Evolutionary conservation across 495 filamentous ascomycete species (phyloP).

Genomic region (Podospora tetraspora): DNA sequence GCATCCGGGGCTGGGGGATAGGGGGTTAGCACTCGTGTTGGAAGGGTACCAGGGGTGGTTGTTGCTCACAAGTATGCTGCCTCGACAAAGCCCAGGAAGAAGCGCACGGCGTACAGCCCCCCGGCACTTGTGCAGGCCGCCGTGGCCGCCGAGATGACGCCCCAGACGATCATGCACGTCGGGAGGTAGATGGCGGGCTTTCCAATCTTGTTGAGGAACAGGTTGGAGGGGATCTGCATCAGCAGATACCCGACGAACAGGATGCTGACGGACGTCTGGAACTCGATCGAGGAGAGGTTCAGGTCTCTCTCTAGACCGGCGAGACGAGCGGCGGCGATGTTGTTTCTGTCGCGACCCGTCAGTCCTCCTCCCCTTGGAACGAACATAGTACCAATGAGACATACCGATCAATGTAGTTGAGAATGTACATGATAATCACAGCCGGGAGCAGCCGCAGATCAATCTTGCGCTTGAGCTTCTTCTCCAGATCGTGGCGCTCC

Average conservation of each 20-base stretch:
- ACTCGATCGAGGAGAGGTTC: constrained; percentile 39
- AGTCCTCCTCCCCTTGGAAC: not conserved
- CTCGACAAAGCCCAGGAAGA: constrained; percentile 64
- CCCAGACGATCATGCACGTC: constrained; percentile 62
- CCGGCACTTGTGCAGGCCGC: constrained; percentile 56
- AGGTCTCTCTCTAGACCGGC: constrained; percentile 47
- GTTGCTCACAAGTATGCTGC: constrained; percentile 44
- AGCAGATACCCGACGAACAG: constrained; percentile 65
- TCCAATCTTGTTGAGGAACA: constrained; percentile 53
- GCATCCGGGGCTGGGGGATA: constrained; percentile 33
- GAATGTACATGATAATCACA: constrained; percentile 54
- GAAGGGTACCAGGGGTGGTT: not conserved
- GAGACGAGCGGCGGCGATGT: constrained; percentile 49
- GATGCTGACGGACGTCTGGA: constrained; percentile 61
- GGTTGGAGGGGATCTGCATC: constrained; percentile 57
- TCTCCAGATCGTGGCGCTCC: constrained; percentile 44
- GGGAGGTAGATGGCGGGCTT: constrained; percentile 63
- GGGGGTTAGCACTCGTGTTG: not conserved
- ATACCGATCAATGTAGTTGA: constrained; percentile 73
- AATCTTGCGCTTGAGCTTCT: constrained; percentile 56
- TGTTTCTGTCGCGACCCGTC: constrained; percentile 32
- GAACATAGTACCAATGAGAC: not conserved
- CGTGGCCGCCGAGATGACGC: constrained; percentile 61
- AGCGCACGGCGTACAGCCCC: constrained; percentile 60
- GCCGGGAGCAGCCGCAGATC: constrained; percentile 59